phyloP scores from a whole-genome alignment of 352 stramenopile genomes.

The Pythium vanterpoolii region DNA sequence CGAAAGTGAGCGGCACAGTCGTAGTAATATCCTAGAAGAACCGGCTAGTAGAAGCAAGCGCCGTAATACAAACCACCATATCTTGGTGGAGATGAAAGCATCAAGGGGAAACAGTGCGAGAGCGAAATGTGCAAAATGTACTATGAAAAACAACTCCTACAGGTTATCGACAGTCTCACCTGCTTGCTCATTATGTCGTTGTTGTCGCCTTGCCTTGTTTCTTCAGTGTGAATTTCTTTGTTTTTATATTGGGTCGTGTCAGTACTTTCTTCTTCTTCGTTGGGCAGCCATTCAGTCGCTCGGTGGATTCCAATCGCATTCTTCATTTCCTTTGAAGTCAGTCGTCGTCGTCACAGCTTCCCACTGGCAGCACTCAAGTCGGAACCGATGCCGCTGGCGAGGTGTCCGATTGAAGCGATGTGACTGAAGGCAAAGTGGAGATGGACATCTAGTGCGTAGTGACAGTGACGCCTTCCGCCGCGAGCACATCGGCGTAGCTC shows the following conservation, averaged over 20 bases:
- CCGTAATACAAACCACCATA: constrained; percentile 5
- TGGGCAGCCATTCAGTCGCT: constrained; percentile 2
- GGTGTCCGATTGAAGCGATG: too few relatives aligned
- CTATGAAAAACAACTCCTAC: constrained; percentile 4
- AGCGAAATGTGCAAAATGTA: constrained; percentile 5
- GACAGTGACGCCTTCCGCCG: constrained; percentile 46
- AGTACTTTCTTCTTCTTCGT: neutral
- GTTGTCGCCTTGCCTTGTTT: too few relatives aligned
- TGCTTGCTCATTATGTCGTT: neutral
- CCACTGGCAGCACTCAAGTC: neutral
- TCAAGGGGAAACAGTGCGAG: neutral
- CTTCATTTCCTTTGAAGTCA: neutral
- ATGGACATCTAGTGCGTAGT: constrained; percentile 6
- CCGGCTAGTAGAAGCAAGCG: neutral
- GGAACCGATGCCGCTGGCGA: constrained; percentile 7
- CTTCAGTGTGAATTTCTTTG: neutral
- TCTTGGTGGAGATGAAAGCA: neutral
- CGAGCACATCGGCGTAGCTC: constrained; percentile 59
- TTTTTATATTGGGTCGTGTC: neutral
- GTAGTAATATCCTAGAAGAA: neutral
- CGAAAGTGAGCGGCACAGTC: constrained; percentile 19
- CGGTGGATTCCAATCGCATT: constrained; percentile 2
- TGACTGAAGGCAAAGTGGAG: too few relatives aligned
- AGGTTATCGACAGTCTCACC: neutral
- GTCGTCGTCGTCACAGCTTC: neutral